phyloP scores from a whole-genome alignment of 176 grass and related monocot genomes.

The Zizania latifolia region DNA sequence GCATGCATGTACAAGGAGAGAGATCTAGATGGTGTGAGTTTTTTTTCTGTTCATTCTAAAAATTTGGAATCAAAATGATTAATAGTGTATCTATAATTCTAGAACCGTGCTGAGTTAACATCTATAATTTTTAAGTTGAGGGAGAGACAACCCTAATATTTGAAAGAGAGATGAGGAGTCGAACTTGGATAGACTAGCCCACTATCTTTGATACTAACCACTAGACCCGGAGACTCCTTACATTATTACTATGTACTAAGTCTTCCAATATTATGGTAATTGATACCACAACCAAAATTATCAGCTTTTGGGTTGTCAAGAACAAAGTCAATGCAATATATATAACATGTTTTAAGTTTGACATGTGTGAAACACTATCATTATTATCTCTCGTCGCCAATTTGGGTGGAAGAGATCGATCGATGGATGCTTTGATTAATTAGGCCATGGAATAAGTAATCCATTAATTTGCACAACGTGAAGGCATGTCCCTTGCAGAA shows the following conservation, averaged over 20 bases:
- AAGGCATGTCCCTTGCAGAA: background rate
- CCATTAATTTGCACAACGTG: background rate
- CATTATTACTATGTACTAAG: background rate
- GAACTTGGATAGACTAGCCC: too few species aligned
- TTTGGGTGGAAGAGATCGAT: background rate
- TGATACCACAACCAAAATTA: background rate
- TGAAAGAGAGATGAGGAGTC: too few species aligned
- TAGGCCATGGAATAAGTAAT: background rate
- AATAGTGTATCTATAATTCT: background rate
- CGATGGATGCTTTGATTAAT: background rate
- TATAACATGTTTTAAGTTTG: background rate
- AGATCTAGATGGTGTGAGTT: background rate
- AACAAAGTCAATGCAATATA: background rate
- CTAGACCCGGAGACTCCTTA: too few species aligned
- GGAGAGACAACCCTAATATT: too few species aligned
- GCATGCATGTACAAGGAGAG: background rate
- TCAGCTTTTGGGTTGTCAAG: too few species aligned
- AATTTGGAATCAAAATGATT: constrained; percentile 5
- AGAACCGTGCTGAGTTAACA: background rate
- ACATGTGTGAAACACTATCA: background rate
- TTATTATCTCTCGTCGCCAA: background rate
- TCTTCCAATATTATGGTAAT: background rate
- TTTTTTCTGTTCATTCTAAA: background rate
- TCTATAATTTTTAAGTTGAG: too few species aligned
- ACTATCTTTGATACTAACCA: too few species aligned